Percentiles rank a stretch among this genome's conserved stretches.
Conservation (phyloP, 352 stramenopile species). For the Halophytophthora batemanensis region DNA sequence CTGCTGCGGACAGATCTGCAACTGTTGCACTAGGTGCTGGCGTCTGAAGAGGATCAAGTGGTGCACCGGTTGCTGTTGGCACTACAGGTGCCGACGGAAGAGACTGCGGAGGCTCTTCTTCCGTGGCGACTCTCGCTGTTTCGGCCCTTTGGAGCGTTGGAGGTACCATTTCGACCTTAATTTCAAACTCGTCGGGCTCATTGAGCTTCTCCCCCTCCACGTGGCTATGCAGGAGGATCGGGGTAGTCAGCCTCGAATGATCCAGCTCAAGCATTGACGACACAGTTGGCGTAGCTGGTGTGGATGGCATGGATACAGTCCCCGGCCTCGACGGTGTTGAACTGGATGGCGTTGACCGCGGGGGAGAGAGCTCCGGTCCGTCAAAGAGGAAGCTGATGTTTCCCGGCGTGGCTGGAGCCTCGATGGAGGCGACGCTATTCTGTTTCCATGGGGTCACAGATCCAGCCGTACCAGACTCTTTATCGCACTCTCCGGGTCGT, state of each 20-base stretch:
- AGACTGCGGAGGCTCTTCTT: background rate
- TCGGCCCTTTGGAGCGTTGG: background rate
- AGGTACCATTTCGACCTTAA: background rate
- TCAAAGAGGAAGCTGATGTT: slow-evolving; percentile 27
- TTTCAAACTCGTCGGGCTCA: background rate
- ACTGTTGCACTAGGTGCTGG: background rate
- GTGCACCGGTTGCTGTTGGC: background rate
- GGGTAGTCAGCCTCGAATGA: slow-evolving; percentile 4
- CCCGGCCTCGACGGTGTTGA: slow-evolving; percentile 16
- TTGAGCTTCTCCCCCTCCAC: background rate
- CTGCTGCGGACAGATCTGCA: background rate
- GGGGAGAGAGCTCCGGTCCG: slow-evolving; percentile 6
- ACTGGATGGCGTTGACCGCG: slow-evolving; percentile 9
- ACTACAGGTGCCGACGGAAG: background rate
- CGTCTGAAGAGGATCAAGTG: background rate
- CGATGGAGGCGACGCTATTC: slow-evolving; percentile 4
- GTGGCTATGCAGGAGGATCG: background rate
- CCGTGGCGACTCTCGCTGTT: background rate
- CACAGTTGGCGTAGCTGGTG: slow-evolving; percentile 1
- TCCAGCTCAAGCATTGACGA: slow-evolving; percentile 10
- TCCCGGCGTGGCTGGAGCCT: slow-evolving; percentile 10
- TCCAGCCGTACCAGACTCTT: slow-evolving; percentile 1
- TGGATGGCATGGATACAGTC: background rate
- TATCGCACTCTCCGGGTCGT: background rate
- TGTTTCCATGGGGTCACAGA: slow-evolving; percentile 15